Evolutionary conservation across 805 yeast genomes (phyloP).

Genomic region (Lipomyces sp.): DNA sequence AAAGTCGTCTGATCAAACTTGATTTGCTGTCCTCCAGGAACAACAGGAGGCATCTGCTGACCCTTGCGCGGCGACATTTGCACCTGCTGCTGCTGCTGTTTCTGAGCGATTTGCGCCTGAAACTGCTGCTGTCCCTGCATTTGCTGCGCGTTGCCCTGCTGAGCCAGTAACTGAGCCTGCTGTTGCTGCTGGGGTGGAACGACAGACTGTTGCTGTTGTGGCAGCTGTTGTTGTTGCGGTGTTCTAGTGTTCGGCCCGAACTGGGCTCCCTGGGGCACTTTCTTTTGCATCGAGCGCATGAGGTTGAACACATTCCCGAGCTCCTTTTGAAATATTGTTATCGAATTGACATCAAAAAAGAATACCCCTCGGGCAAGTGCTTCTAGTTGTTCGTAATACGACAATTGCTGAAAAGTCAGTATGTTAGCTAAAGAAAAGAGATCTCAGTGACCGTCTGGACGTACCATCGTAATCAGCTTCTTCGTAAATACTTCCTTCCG

Average conservation of each 20-base stretch:
- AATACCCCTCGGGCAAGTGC: constrained; percentile 14
- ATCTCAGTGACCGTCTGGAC: not conserved
- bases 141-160: not conserved
- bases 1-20: constrained; percentile 5
- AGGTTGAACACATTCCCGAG: constrained; percentile 19
- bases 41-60: not conserved
- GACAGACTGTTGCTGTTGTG: not conserved
- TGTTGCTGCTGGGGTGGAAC: not conserved
- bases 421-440: not conserved
- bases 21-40: not conserved
- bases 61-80: not conserved
- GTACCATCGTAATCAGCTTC: constrained; percentile 21
- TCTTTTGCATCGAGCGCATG: constrained; percentile 13
- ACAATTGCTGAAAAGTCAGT: constrained; percentile 12
- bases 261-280: not conserved
- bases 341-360: constrained; percentile 12
- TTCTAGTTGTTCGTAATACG: constrained; percentile 24
- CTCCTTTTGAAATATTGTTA: constrained; percentile 17
- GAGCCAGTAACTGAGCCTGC: not conserved
- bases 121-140: constrained; percentile 8
- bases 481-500: constrained; percentile 22
- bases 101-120: constrained; percentile 3
- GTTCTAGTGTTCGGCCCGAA: not conserved
- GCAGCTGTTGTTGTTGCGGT: constrained; percentile 5
- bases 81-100: constrained; percentile 1